Base-by-base conservation (phyloP, 2,329 filamentous ascomycete genomes). In the Zopfia rhizophila region DNA sequence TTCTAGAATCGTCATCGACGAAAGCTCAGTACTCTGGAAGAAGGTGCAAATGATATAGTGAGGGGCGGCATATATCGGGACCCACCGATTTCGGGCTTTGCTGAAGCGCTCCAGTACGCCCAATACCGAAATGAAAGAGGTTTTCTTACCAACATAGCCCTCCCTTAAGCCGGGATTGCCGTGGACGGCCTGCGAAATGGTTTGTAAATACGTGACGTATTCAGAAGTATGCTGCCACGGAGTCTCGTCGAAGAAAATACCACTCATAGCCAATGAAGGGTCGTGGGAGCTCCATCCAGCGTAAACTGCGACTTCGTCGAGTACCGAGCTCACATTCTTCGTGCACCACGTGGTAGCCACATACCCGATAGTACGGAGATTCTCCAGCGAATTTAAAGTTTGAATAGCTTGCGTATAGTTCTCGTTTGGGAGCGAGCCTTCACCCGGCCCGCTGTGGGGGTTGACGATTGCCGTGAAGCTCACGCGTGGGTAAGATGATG, bases 391-490 rank as follows among this genome's bases (percentile, higher is more conserved):
- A 41, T 71, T 69, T 33, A 79, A 66, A 39, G 58, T 66, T 24
- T 68, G 66, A 35, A 77, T 70, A 51, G 74, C 75, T 25, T 68
- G 62, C 19, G 68, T 72, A 56, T 77, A 78, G 55, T 74, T 73
- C 39, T 63, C 65, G 59, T 76, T 75, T 16, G 75, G 75, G 45
- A 77, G 52, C 32, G 68, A 50, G 33, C 63, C 55, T 40, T 62
- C 68, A 60, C 78, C 79, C 58, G 74, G 79, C 52, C 66, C 81
- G 54, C 60, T 77, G 51, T 72, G 72, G 61, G 74, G 72, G 48
- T 81, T 81, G 47, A 80, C 74, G 45, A 77, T 69, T 21, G 79
- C 72, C 30, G 80, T 81, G 56, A 81, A 81, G 43, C 78, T 70
- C 55, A 75, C 59, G 41, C 68, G 53, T 23, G 72, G 72, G 53